Evolutionary conservation across 306 rosid genomes (phyloP).

Genomic region (Sesbania bispinosa): DNA sequence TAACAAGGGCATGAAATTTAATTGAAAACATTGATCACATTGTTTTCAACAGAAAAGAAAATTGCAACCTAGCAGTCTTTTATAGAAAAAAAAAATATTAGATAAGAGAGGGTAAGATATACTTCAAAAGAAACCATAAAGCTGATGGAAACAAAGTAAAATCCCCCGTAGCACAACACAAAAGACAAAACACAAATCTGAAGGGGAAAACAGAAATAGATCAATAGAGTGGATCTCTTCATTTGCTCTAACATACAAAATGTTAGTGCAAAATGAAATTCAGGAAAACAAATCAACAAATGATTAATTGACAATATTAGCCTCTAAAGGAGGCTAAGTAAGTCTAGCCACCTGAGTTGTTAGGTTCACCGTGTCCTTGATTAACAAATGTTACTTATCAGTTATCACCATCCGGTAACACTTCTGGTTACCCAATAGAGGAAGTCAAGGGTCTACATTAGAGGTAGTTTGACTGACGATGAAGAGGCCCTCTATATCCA

Average conservation of each 20-base stretch:
- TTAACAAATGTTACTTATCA: background rate
- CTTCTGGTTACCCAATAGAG: background rate
- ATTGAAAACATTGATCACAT: background rate
- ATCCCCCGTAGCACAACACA: too few species aligned
- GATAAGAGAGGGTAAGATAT: background rate
- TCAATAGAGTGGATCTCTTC: too few species aligned
- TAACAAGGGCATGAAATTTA: constrained; percentile 11
- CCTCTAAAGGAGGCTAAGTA: too few species aligned
- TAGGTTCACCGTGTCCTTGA: background rate
- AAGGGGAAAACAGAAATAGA: background rate
- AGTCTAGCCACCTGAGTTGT: too few species aligned
- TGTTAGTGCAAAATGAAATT: background rate
- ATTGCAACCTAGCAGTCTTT: background rate
- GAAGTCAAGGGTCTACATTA: background rate
- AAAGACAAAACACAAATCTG: background rate
- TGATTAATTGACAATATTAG: background rate
- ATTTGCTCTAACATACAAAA: background rate
- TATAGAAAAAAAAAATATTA: background rate
- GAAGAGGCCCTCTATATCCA: background rate
- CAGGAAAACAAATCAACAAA: background rate
- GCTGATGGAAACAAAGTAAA: too few species aligned
- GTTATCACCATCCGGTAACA: background rate
- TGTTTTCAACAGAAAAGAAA: background rate
- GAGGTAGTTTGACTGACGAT: background rate
- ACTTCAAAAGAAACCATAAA: too few species aligned